These are phyloP conservation scores for Ogataea nakhonphanomensis DNA, from an alignment of 805 yeast genomes.

Conservation along the genomic window DNA sequence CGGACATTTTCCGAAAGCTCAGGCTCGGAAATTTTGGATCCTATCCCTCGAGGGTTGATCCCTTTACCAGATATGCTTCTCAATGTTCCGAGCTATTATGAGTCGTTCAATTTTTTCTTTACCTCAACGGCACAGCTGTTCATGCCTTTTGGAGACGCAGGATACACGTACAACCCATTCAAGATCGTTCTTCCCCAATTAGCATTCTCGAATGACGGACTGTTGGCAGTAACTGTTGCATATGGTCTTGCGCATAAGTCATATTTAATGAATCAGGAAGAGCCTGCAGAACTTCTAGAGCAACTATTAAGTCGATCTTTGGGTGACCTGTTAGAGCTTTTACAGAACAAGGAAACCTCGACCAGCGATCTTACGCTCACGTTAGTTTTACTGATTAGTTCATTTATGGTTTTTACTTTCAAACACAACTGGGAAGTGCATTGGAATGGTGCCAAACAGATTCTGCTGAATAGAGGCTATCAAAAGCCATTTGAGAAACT, in stretches of 20 bases:
- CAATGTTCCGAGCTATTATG: conserved; percentile 57
- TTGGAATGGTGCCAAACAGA: conserved; percentile 63
- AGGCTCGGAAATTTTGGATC: conserved; percentile 19
- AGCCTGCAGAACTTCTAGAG: conserved; percentile 43
- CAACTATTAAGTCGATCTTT: conserved; percentile 55
- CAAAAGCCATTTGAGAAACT: conserved; percentile 32
- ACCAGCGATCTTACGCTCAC: conserved; percentile 68
- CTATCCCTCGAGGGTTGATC: conserved; percentile 34
- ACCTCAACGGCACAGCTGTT: conserved; percentile 56
- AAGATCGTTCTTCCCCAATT: conserved; percentile 59
- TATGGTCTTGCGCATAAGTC: conserved; percentile 43
- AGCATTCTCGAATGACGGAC: conserved; percentile 57
- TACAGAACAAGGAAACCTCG: conserved; percentile 49
- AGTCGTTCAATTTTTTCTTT: conserved; percentile 60
- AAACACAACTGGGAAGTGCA: conserved; percentile 61
- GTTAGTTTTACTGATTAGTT: conserved; percentile 53
- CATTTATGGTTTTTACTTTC: conserved; percentile 49
- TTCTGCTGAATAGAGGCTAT: conserved; percentile 50
- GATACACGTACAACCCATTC: conserved; percentile 70
- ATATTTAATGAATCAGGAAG: conserved; percentile 23
- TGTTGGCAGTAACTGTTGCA: conserved; percentile 54
- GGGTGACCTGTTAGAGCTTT: conserved; percentile 48
- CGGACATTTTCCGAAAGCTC: conserved; percentile 15
- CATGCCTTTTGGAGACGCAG: conserved; percentile 60
- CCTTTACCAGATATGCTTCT: conserved; percentile 60